Conservation (phyloP, 495 filamentous ascomycete genomes). For the Terfezia claveryi region DNA sequence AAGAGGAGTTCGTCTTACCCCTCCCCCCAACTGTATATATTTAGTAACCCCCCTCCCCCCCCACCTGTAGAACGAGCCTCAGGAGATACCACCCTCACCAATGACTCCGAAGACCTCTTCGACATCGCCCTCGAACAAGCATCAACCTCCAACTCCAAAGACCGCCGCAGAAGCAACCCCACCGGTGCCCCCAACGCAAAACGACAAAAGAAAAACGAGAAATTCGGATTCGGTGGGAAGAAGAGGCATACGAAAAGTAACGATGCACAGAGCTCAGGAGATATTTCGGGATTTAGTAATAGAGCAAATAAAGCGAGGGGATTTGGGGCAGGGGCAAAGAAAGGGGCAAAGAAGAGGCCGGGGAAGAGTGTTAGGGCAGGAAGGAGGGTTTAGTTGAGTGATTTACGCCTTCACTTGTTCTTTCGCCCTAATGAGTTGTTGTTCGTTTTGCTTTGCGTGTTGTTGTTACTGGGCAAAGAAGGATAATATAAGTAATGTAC, state of each 20-base stretch:
- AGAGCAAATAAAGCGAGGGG: constrained; percentile 59
- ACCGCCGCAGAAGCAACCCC: constrained; percentile 12
- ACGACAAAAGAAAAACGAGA: constrained; percentile 76
- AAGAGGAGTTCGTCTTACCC: constrained; percentile 58
- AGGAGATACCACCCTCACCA: constrained; percentile 33
- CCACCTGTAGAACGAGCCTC: constrained; percentile 67
- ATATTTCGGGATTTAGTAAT: constrained; percentile 52
- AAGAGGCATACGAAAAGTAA: constrained; percentile 74
- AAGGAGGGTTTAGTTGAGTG: background rate
- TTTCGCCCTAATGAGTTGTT: no score
- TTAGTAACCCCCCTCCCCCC: constrained; percentile 15
- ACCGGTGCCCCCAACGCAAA: constrained; percentile 36
- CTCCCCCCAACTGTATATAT: background rate
- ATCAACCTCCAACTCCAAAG: constrained; percentile 18
- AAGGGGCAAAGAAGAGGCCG: constrained; percentile 23
- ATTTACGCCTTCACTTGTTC: no score
- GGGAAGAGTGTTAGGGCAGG: constrained; percentile 43
- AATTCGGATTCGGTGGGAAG: constrained; percentile 88
- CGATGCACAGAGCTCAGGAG: constrained; percentile 55
- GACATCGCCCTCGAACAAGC: constrained; percentile 80
- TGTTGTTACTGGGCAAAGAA: no score
- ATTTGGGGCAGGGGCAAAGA: constrained; percentile 24
- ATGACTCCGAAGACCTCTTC: constrained; percentile 73
- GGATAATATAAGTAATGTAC: no score
- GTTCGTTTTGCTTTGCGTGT: no score